Conservation (phyloP, 176 grass and related monocot species). For the Raddia guianensis region DNA sequence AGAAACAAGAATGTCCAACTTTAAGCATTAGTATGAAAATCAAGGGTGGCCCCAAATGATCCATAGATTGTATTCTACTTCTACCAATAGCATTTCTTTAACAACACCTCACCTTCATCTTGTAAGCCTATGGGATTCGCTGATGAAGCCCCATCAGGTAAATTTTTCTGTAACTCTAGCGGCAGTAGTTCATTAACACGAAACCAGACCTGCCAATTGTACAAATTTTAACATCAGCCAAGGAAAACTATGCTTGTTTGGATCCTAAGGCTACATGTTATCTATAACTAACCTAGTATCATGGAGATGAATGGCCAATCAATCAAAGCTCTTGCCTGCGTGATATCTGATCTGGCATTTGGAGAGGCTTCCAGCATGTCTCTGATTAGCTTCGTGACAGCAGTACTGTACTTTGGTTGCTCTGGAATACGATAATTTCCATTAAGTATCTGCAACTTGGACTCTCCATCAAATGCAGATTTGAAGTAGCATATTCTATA, state of each 20-base stretch:
- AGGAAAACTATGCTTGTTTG: conserved; percentile 34
- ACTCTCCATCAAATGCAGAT: conserved; percentile 88
- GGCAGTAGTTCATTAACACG: conserved; percentile 76
- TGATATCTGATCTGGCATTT: conserved; percentile 77
- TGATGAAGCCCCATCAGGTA: conserved; percentile 61
- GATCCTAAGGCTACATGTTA: conserved; percentile 51
- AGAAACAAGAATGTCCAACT: conserved; percentile 19
- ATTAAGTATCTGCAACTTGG: conserved; percentile 89
- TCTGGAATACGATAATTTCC: conserved; percentile 85
- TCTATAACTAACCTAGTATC: conserved; percentile 70
- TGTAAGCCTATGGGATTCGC: conserved; percentile 36
- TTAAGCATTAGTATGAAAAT: conserved; percentile 10
- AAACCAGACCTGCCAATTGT: conserved; percentile 70
- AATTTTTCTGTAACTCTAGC: conserved; percentile 65
- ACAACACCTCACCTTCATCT: conserved; percentile 47
- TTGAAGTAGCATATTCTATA: conserved; percentile 92
- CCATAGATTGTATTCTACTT: conserved; percentile 1
- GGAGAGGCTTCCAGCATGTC: conserved; percentile 78
- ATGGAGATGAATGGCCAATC: conserved; percentile 64
- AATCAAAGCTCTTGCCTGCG: conserved; percentile 74
- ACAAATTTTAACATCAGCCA: conserved; percentile 40
- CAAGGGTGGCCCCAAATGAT: conserved; percentile 21
- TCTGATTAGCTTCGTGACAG: conserved; percentile 59
- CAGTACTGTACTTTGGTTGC: conserved; percentile 60
- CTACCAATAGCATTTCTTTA: conserved; percentile 35